Evolutionary conservation across 768 basidiomycete genomes (phyloP), one percentile per base, ranked within the genome.

Genomic region (Suillus luteus): DNA sequence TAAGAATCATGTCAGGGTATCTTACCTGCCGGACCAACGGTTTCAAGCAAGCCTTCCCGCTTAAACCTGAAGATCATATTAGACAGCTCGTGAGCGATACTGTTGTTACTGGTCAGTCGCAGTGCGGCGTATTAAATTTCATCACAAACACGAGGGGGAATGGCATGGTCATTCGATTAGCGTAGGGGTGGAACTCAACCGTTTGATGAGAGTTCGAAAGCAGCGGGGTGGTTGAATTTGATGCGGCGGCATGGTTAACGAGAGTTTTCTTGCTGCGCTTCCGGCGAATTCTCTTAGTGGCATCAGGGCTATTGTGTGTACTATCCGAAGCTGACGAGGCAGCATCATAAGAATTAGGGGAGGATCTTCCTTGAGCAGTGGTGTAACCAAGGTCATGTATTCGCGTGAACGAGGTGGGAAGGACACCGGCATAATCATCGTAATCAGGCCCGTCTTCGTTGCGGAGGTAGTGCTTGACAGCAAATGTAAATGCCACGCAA

Each of bases 1-100:
- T 40, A 22, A n/a, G 11, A 48, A 11, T 35, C 12, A 7, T 27
- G 40, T 43, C 31, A 12, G 35, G 11, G 46, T 43, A 14, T 70
- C 78, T 73, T 72, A 86, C 93, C 89, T 35, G 95, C 94, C 14
- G 94, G 94, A 40, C 96, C 96, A 65, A 96, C 88, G 19, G 89
- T 89, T 74, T 97, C 96, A 59, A 98, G 75, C 62, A 88, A 88
- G 1, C 93, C 94, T 68, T 92, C 88, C 43, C 89, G 81, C 71
- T 88, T 86, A 75, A 92, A 95, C 60, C 77, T 77, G 74, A 92
- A 95, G 51, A 96, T 73, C 35, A 81, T 74, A 52, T 86, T 79
- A 22, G 85, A 82, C 41, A 97, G 80, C 72, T 96, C 93, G 75
- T 95, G 91, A 2, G 90, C 90, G 66, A 96, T 89, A 33, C 92